Base-by-base conservation (phyloP, 1,284 basidiomycete genomes). In the Cryptococcus sp. region DNA sequence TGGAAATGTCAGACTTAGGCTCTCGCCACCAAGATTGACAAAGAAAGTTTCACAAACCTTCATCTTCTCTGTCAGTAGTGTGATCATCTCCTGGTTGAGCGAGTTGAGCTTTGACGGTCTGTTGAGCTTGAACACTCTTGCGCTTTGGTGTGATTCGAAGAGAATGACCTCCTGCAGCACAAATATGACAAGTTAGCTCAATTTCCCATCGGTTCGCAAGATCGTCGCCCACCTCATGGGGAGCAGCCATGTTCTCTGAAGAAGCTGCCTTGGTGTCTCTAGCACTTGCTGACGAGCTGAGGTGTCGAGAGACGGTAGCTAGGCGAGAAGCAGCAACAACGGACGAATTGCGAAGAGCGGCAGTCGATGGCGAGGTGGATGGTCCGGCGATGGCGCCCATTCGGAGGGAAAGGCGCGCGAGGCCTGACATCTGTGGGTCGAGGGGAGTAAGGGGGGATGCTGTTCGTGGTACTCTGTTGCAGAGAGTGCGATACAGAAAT, bases 31-130 rank as follows among this genome's bases (percentile, higher is more conserved):
- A 22, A 30, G 17, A 11, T 45, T 10, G n/a, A 16, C 22, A 25
- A 11, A 20, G 27, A 6, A 7, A 20, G 19, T 39, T n/a, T 6
- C 46, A 65, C 71, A 56, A 57, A 77, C 75, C 56, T 64, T 62
- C 46, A 70, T 59, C 57, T 76, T 86, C 16, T 85, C 82, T 42
- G 85, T 81, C 23, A 99, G 82, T 17, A 86, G 72, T 35, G 84
- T 77, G 51, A 99, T 85, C 93, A 98, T 98, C 46, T 85, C 81
- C 53, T 84, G 81, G 76, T 93, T 87, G 54, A 99, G 83, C 2
- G 93, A 88, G 81, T 99, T 99, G 47, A 93, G 83, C 76, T 92
- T 91, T 64, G 80, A 80, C 3, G 90, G 86, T 53, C 94, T 84
- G 75, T 98, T 71, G 42, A 76, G 67, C 54, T 66, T 68, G 69